phyloP scores from a whole-genome alignment of 1,139 yeast species.

The Blastobotrys raffinosifermentans region DNA sequence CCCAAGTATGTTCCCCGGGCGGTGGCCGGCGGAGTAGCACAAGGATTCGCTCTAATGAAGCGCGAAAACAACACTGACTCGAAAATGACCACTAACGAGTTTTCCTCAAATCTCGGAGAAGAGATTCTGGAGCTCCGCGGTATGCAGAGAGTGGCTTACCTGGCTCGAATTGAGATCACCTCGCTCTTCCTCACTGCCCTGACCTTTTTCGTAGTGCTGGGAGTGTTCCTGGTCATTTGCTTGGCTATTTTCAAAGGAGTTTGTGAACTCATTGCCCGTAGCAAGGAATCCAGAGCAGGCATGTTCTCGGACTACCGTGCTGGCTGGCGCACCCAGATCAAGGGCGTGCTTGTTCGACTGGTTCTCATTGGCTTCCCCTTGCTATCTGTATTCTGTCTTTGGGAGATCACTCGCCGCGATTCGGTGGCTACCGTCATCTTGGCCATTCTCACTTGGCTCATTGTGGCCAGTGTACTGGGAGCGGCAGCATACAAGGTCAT shows the following conservation, averaged over 20 bases:
- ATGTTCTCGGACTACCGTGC: conserved; percentile 72
- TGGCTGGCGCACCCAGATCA: conserved; percentile 74
- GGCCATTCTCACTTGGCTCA: conserved; percentile 61
- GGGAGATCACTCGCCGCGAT: conserved; percentile 83
- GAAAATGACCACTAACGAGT: conserved; percentile 70
- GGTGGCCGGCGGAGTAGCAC: conserved; percentile 20
- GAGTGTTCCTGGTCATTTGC: conserved; percentile 61
- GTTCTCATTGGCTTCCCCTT: conserved; percentile 82
- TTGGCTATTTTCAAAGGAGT: conserved; percentile 67
- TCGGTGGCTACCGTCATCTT: conserved; percentile 78
- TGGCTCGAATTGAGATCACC: conserved; percentile 81
- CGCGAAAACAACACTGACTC: conserved; percentile 45
- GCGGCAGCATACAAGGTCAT: conserved; percentile 75
- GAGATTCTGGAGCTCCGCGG: conserved; percentile 82
- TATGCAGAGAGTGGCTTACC: conserved; percentile 81
- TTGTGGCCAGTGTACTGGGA: conserved; percentile 52
- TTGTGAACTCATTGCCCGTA: conserved; percentile 61
- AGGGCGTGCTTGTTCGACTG: conserved; percentile 83
- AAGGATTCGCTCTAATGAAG: conserved; percentile 9
- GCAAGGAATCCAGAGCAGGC: conserved; percentile 50
- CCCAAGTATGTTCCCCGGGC: conserved; percentile 10
- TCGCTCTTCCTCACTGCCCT: conserved; percentile 82
- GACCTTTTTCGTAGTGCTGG: conserved; percentile 73
- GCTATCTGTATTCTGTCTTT: conserved; percentile 69
- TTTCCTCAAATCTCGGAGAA: conserved; percentile 46